Base-by-base conservation (phyloP, 306 rosid genomes). In the Datisca glomerata region DNA sequence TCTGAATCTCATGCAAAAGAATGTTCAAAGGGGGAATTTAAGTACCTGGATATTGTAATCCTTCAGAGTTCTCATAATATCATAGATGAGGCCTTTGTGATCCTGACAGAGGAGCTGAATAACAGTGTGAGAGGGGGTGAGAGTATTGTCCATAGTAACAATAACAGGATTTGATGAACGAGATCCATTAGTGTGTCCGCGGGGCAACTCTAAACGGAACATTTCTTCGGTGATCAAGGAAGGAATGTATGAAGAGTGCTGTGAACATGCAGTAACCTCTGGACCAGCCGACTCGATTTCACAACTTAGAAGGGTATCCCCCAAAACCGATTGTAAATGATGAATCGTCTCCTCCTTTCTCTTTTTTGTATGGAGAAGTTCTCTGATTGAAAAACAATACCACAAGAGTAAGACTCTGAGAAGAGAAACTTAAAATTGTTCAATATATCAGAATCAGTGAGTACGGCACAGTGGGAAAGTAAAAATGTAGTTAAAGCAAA, bases 11-110 rank as follows among this genome's bases (percentile, higher is more conserved):
- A 20, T 10, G 16, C 37, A 21, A 12, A 25, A 4, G 24, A 20
- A 18, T 21, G 3, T 24, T 21, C 21, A 34, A 24, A 24, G 23
- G 31, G 12, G 1, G 41, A 41, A 5, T 14, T 41, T 12, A 24
- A 20, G 19, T 45, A 75, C 84, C 78, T 71, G 75, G 29, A 68
- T 54, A 35, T 67, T 71, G 42, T 71, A 76, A 42, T 76, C 85
- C 76, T 76, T 76, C n/a, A 76, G 42, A 5, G 79, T 71, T 57
- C 79, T 71, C 72, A 68, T 61, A 56, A 71, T 68, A 59, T 76
- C 85, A 50, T 76, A 71, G 25, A 64, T 21, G 4, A 76, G 85
- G 18, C 85, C 76, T 47, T 76, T 76, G 58, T 71, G 76, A 61
- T 76, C 85, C 21, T 17, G 61, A 41, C 79, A 71, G 13, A 47